Base-by-base conservation (phyloP, 441 rosid genomes). In the Mallotus repandus region DNA sequence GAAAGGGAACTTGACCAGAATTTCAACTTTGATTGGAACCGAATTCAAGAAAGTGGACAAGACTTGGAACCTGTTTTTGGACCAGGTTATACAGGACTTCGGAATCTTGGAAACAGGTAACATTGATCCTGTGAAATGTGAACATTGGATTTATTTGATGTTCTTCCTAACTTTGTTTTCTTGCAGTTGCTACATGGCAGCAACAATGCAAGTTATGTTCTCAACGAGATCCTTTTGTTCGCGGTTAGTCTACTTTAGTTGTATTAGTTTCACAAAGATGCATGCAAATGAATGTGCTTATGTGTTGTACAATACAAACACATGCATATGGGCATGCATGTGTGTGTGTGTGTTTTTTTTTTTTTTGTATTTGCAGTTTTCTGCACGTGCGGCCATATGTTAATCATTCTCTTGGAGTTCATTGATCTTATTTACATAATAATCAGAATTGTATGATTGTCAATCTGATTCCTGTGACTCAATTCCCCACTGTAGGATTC, bases 1-100 rank as follows among this genome's bases (percentile, higher is more conserved):
- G 99, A 96, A 82, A 90, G 89, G 82, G 99, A 96, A 87, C 95
- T 96, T 82, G 98, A 96, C 85, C 98, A 96, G 77, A 96, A 96
- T 80, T 85, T 90, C 66, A 96, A 93, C 82, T 93, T 88, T 81
- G 98, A 96, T 77, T 96, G 99, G 99, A 91, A 93, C 76, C 96
- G 98, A 64, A 96, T 96, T 76, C 98, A 96, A 89, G 99, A 96
- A 86, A 96, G 97, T 84, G 98, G 97, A 63, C 85, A 88, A 79
- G 96, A 86, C 18, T 78, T 90, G 76, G 93, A 93, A 71, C 97
- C 96, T 60, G 79, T 96, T 71, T 87, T 74, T 81, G 98, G 99
- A 69, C 97, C 99, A 1, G 98, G 98, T 70, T 91, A 91, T 86
- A 96, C 99, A 22, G 98, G 99, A 78, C 95, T 96, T 79, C 84